Percentiles rank a stretch among this genome's conserved stretches.
These are phyloP conservation scores for Cordyceps pruinosa DNA, from an alignment of 2,329 filamentous ascomycete genomes.

Conservation along the genomic window DNA sequence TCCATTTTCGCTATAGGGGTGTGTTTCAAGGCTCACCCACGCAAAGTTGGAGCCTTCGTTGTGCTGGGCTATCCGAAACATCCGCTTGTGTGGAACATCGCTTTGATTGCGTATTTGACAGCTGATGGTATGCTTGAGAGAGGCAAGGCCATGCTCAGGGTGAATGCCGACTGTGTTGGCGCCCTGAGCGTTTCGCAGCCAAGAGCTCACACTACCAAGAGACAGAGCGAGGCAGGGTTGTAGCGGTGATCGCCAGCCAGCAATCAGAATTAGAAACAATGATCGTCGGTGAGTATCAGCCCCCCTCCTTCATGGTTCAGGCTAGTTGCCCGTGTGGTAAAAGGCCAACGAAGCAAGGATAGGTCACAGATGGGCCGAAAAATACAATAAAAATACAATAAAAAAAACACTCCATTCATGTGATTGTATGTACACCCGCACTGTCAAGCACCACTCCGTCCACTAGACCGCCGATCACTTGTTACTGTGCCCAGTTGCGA, in stretches of 20 bases:
- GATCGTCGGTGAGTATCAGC: not conserved
- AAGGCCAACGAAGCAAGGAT: not conserved
- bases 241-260: not conserved
- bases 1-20: too few relatives aligned
- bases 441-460: not conserved
- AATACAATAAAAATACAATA: not conserved
- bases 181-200: not conserved
- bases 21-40: too few relatives aligned
- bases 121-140: too few relatives aligned
- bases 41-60: too few relatives aligned
- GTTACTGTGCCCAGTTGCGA: not conserved
- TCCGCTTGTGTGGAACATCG: not conserved
- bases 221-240: not conserved
- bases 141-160: not conserved
- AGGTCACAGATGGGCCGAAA: not conserved
- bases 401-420: not conserved
- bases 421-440: not conserved
- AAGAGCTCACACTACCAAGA: too few relatives aligned
- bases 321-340: too few relatives aligned
- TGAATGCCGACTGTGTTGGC: not conserved
- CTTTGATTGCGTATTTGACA: not conserved
- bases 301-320: not conserved
- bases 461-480: not conserved
- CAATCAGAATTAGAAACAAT: slow-evolving; percentile 8
- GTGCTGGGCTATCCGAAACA: not conserved